Base-by-base conservation (phyloP, 768 basidiomycete species). In the Amanita muscaria region DNA sequence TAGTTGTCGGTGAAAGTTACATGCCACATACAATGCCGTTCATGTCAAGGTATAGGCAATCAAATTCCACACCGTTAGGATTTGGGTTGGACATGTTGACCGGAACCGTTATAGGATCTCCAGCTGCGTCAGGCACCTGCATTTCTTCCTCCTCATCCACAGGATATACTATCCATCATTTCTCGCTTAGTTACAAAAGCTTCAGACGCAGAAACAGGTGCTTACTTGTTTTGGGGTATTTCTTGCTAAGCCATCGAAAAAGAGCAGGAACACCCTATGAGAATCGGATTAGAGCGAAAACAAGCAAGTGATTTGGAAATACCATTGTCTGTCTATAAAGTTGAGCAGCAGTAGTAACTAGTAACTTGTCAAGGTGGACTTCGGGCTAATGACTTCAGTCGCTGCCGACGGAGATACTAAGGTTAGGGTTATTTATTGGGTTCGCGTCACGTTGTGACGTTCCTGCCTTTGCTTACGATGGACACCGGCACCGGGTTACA, bases 1-100 rank as follows among this genome's bases (percentile, higher is more conserved):
- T 40, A 40, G 42, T 31, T 23, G 30, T 16, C 21, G 40, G 5
- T n/a, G 35, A 15, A 30, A 11, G 16, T 51, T 23, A 34, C n/a
- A 8, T 8, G 15, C 22, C 16, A 68, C 83, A 52, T 53, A 90
- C 96, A 61, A 98, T 98, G 53, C 90, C 96, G 62, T 99, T 99
- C 96, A 99, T 98, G 60, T 99, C 94, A 33, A 99, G 73, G 62
- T 99, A 99, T 36, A 99, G 69, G 61, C 89, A 91, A 67, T 99
- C 96, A 53, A 93, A 90, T 67, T 99, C 96, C 47, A 73, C 70
- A 19, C 85, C 90, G 60, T 99, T 99, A n/a, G 96, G 96, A 62
- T 99, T 99, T 24, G 86, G 73, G 29, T 67, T 59, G 23, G 77
- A 66, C 50, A 86, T 89, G 61, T 91, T 85, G 35, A 94, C 65